Evolutionary conservation across 805 yeast genomes (phyloP).

Genomic region (Wickerhamiella galacta): DNA sequence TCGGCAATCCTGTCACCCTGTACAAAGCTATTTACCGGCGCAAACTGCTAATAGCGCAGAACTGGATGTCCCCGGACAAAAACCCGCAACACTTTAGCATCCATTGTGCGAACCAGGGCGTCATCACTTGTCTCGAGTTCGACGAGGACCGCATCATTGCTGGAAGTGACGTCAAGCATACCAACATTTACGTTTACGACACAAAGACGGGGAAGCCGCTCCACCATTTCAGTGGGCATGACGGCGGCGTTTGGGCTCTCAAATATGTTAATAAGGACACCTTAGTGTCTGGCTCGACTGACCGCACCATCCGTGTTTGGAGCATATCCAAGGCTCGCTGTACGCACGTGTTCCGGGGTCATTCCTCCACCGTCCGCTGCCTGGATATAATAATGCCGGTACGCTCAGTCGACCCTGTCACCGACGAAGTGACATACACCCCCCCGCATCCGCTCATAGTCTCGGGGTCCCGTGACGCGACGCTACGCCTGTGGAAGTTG

Average conservation of each 20-base stretch:
- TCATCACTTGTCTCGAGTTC: slow-evolving; percentile 89
- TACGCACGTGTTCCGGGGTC: slow-evolving; percentile 83
- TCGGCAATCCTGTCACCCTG: slow-evolving; percentile 19
- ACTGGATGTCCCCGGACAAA: slow-evolving; percentile 69
- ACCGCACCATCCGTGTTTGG: slow-evolving; percentile 89
- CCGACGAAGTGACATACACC: slow-evolving; percentile 38
- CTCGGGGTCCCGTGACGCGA: slow-evolving; percentile 79
- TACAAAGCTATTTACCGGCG: slow-evolving; percentile 47
- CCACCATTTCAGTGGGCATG: slow-evolving; percentile 64
- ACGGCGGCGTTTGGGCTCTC: slow-evolving; percentile 98
- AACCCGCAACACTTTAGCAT: slow-evolving; percentile 46
- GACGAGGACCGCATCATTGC: slow-evolving; percentile 82
- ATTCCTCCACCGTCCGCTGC: slow-evolving; percentile 84
- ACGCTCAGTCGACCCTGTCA: slow-evolving; percentile 32
- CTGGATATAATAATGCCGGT: slow-evolving; percentile 64
- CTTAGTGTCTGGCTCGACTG: slow-evolving; percentile 86
- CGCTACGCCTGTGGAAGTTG: slow-evolving; percentile 67
- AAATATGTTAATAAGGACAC: slow-evolving; percentile 59
- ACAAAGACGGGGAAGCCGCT: slow-evolving; percentile 53
- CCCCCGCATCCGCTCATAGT: slow-evolving; percentile 57
- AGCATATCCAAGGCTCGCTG: slow-evolving; percentile 69
- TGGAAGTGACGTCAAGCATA: slow-evolving; percentile 76
- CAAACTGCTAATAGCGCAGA: slow-evolving; percentile 35
- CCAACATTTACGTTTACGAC: slow-evolving; percentile 70
- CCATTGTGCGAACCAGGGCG: slow-evolving; percentile 27